Evolutionary conservation across 345 rosid genomes (phyloP).

Genomic region (Arabidopsis suecica): DNA sequence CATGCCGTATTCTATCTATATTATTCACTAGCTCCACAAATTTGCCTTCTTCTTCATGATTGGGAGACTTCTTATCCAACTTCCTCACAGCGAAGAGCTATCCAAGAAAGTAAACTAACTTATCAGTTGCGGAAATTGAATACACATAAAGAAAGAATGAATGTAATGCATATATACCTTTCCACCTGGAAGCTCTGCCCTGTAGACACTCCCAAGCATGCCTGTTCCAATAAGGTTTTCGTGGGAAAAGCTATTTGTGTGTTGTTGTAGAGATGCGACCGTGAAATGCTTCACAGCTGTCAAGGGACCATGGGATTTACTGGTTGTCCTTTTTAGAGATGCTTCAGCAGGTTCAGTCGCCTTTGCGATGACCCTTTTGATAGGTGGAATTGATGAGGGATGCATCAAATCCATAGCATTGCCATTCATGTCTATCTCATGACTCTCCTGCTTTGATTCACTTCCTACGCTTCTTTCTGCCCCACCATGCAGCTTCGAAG

Average conservation of each 20-base stretch:
- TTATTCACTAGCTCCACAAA: not conserved
- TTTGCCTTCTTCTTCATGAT: not conserved
- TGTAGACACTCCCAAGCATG: constrained; percentile 17
- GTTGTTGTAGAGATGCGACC: constrained; percentile 4
- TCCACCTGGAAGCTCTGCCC: not conserved
- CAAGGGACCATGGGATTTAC: not conserved
- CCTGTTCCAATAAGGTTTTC: constrained; percentile 5
- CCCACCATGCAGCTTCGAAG: not conserved
- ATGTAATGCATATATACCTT: not conserved
- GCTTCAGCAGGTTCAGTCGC: not conserved
- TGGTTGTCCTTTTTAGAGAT: not conserved
- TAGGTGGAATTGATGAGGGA: not conserved
- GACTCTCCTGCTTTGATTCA: constrained; percentile 3
- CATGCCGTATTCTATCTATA: not conserved
- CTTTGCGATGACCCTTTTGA: not conserved
- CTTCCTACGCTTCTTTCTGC: not conserved
- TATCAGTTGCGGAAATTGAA: not conserved
- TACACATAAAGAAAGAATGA: not conserved
- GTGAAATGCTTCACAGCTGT: not conserved
- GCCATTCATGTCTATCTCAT: not conserved
- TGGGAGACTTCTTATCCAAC: constrained; percentile 1
- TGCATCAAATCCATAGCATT: not conserved
- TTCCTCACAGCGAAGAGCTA: constrained; percentile 5
- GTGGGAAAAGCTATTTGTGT: not conserved
- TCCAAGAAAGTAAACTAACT: not conserved